Conservation (phyloP, 352 stramenopile species). For the Aphanomyces astaci region DNA sequence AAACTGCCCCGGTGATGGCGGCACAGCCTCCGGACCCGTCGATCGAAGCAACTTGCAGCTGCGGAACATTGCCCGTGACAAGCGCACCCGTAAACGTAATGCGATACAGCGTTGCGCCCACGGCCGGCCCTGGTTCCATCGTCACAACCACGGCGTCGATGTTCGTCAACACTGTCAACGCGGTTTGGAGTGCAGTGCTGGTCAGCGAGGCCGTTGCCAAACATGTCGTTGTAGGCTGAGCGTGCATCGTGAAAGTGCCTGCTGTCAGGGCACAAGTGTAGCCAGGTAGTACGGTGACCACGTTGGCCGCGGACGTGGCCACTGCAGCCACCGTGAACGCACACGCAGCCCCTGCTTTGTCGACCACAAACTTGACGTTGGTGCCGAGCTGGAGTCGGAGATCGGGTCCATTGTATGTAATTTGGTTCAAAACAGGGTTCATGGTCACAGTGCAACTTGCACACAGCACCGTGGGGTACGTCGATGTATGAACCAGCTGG, state of each 20-base stretch:
- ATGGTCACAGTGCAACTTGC: conserved; percentile 26
- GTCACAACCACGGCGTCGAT: conserved; percentile 57
- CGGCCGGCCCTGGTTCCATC: conserved; percentile 35
- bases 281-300: conserved; percentile 35
- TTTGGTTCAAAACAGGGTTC: conserved; percentile 9
- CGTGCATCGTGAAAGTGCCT: conserved; percentile 43
- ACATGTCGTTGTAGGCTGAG: conserved; percentile 43
- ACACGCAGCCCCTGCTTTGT: conserved; percentile 38
- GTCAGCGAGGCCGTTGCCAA: conserved; percentile 33
- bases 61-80: conserved; percentile 34
- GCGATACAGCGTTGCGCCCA: conserved; percentile 53
- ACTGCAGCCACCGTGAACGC: conserved; percentile 46
- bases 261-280: conserved; percentile 33
- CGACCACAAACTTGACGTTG: conserved; percentile 60
- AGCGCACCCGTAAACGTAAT: conserved; percentile 85
- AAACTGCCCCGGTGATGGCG: conserved; percentile 43
- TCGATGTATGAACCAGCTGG: conserved; percentile 39
- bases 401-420: conserved; percentile 33
- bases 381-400: conserved; percentile 65
- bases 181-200: conserved; percentile 27
- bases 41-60: conserved; percentile 38
- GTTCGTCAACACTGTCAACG: conserved; percentile 24
- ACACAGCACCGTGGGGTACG: conserved; percentile 10
- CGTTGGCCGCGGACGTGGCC: conserved; percentile 29
- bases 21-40: conserved; percentile 56